These are phyloP conservation scores for Ceratobasidium sp. DNA, from an alignment of 1,284 basidiomycete genomes.

Conservation along the genomic window DNA sequence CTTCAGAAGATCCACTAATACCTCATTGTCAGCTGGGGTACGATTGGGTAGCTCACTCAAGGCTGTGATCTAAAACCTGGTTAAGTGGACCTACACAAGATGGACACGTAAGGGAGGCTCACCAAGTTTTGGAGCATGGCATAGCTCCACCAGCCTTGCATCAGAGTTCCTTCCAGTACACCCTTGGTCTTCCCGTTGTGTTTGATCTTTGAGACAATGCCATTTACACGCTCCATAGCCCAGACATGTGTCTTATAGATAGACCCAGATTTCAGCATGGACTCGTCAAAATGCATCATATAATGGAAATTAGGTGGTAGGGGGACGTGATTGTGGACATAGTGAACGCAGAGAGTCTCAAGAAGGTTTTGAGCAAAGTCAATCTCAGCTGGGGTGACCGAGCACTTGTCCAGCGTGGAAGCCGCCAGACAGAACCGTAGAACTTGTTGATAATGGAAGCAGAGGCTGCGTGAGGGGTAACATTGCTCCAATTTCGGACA, in stretches of 20 bases:
- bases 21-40: neutral
- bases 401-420: neutral
- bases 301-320: slow-evolving; percentile 27
- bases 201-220: neutral
- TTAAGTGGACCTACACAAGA: no score
- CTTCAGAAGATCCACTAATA: neutral
- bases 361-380: neutral
- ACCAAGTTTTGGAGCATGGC: slow-evolving; percentile 6
- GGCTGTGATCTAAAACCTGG: neutral
- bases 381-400: neutral
- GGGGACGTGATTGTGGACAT: neutral
- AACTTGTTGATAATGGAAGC: slow-evolving; percentile 11
- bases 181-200: slow-evolving; percentile 1
- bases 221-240: slow-evolving; percentile 23
- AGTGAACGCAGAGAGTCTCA: neutral
- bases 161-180: slow-evolving; percentile 14
- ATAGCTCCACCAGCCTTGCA: slow-evolving; percentile 24
- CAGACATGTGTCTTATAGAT: slow-evolving; percentile 22
- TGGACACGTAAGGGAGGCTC: no score
- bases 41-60: neutral
- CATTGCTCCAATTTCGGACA: neutral
- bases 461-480: neutral
- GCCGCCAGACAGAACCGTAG: neutral
- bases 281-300: slow-evolving; percentile 34
- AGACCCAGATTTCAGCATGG: neutral